phyloP scores from a whole-genome alignment of 148 eudicot species.

The Suaeda aralocaspica region DNA sequence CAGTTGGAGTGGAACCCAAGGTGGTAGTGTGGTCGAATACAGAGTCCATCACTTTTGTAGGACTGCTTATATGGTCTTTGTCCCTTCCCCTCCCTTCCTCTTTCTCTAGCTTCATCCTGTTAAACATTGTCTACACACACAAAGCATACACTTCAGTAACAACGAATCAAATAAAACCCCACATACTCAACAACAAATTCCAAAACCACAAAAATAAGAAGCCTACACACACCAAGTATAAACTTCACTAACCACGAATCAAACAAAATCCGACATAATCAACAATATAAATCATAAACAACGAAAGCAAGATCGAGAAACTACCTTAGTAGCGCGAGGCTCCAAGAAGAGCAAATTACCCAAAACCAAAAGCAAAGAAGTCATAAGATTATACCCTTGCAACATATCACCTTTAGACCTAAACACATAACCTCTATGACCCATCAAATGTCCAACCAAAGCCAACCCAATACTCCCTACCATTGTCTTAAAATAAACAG shows the following conservation, averaged over 20 bases:
- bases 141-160: neutral
- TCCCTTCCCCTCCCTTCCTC: slow-evolving; percentile 67
- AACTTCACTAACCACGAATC: too few species aligned
- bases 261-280: too few species aligned
- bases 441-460: slow-evolving; percentile 53
- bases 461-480: slow-evolving; percentile 48
- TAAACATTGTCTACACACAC: slow-evolving; percentile 53
- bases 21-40: slow-evolving; percentile 8
- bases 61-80: slow-evolving; percentile 3
- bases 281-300: too few species aligned
- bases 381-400: slow-evolving; percentile 44
- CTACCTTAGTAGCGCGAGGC: slow-evolving; percentile 81
- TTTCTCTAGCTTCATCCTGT: slow-evolving; percentile 67
- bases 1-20: neutral
- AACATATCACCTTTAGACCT: slow-evolving; percentile 27
- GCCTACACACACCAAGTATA: too few species aligned
- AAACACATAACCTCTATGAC: slow-evolving; percentile 20
- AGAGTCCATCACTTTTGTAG: slow-evolving; percentile 26
- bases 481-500: slow-evolving; percentile 75
- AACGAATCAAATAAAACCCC: too few species aligned
- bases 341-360: slow-evolving; percentile 60
- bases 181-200: too few species aligned
- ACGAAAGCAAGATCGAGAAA: neutral
- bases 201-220: too few species aligned
- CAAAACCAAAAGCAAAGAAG: slow-evolving; percentile 43